Conservation (phyloP, 164 flowering plant genomes). For the Aristolochia fimbriata region DNA sequence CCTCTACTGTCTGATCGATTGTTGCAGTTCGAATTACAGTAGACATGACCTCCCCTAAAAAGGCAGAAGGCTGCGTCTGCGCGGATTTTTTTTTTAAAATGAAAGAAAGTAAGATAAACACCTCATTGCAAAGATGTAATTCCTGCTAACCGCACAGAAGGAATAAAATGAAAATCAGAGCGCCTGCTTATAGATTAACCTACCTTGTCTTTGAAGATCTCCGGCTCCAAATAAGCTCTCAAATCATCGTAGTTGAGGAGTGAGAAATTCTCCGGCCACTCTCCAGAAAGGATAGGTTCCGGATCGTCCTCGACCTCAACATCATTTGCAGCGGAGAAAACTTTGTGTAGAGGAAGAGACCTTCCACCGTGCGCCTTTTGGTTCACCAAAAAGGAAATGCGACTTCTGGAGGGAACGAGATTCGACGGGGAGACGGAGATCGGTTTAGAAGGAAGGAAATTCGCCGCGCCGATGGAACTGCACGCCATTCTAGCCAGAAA, state of each 20-base stretch:
- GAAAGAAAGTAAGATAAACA: neutral
- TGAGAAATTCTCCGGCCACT: conserved; percentile 29
- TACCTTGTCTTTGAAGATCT: conserved; percentile 27
- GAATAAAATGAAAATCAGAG: neutral
- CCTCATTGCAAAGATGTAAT: neutral
- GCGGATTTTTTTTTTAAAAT: no score
- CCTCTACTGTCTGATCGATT: conserved; percentile 20
- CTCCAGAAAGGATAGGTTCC: conserved; percentile 24
- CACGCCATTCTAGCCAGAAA: conserved; percentile 6
- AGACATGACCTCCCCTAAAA: conserved; percentile 24
- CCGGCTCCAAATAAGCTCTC: conserved; percentile 24
- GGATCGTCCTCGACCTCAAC: conserved; percentile 9
- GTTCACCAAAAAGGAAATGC: conserved; percentile 1
- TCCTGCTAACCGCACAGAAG: neutral
- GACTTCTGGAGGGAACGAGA: neutral
- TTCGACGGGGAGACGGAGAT: neutral
- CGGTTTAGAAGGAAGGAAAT: neutral
- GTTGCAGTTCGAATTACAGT: conserved; percentile 15
- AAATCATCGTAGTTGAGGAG: conserved; percentile 26
- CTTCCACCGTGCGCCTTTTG: neutral
- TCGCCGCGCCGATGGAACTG: neutral
- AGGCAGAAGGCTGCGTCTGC: conserved; percentile 22
- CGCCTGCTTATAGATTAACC: neutral
- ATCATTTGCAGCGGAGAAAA: conserved; percentile 8
- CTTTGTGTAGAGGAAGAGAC: neutral